Evolutionary conservation across 129 eudicot genomes (phyloP), one percentile per base, ranked within the genome.

Genomic region (Saposhnikovia divaricata): DNA sequence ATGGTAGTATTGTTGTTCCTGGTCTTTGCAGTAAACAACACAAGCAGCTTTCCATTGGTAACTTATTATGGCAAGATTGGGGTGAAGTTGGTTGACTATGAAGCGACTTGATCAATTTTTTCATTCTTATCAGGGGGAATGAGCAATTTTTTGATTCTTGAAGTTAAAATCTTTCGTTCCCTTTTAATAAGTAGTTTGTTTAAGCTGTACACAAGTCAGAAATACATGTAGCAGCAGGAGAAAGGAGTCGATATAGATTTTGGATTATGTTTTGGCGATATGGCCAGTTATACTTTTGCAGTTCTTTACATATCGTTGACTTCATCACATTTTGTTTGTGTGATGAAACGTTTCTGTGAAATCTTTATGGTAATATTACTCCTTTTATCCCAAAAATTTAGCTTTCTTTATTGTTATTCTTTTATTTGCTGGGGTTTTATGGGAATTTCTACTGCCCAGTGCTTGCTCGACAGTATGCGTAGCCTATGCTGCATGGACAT

Each of bases 11-110:
- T 44, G 70, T 65, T 25, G 39, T 46, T 75, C 9, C 39, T 18
- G 82, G 71, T 79, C 48, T 70, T 73, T 69, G 76, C 51, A 43
- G 55, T 73, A 23, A 73, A 73, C 77, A 73, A 44, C 75, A 37
- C 44, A 68, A 43, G 81, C 65, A 44, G 50, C 53, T 65, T 34
- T 47, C 44, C 27, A 19, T 75, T 16, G 23, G 69, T 61, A 28
- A 23, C 69, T 61, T n/a, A 4, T 16, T 40, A 42, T 31, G 73
- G 43, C 23, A 31, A 15, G 72, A 16, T 68, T 15, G 6, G 43
- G 39, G 73, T 2, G 40, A 61, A 68, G 73, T 68, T 68, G 73
- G 73, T 68, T 68, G 73, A 68, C 42, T 31, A 25, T 68, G 73
- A 68, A 68, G 43, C 40, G 43, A 68, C 39, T 13, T 68, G 79